Conservation (phyloP, 2,329 filamentous ascomycete genomes). For the Achaetomium macrosporum region DNA sequence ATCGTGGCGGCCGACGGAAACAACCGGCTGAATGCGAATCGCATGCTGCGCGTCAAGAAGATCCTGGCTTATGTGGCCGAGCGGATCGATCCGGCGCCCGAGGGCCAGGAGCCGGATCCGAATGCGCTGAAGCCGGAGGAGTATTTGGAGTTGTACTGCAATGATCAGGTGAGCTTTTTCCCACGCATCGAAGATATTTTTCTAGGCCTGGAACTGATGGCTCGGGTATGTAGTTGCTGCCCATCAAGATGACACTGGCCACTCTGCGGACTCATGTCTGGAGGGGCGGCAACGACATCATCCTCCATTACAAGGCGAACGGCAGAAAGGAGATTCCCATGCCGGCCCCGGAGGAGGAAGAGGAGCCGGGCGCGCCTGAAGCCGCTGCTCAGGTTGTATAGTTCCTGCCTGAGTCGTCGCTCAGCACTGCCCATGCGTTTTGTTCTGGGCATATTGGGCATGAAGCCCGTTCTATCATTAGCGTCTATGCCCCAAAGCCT, state of each 20-base stretch:
- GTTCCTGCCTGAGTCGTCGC: neutral
- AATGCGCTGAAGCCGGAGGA: conserved; percentile 73
- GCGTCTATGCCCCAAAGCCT: neutral
- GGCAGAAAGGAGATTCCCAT: conserved; percentile 62
- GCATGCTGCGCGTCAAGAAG: conserved; percentile 94
- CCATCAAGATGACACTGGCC: conserved; percentile 84
- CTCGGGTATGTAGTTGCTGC: conserved; percentile 50
- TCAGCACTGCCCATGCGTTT: neutral
- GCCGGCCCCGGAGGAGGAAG: conserved; percentile 24
- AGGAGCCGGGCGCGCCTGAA: conserved; percentile 3
- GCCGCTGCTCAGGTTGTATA: conserved; percentile 6
- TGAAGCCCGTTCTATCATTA: neutral
- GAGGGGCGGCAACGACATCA: conserved; percentile 90
- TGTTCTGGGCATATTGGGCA: neutral
- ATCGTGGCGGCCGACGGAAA: conserved; percentile 74
- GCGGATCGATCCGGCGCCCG: conserved; percentile 63
- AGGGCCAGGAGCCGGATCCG: conserved; percentile 49
- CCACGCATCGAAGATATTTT: neutral
- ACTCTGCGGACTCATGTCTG: conserved; percentile 88
- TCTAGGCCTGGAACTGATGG: neutral
- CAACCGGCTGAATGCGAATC: conserved; percentile 88
- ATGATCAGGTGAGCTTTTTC: conserved; percentile 64
- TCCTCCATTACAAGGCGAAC: conserved; percentile 87
- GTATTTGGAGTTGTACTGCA: conserved; percentile 91
- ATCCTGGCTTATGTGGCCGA: conserved; percentile 89